Percentiles rank a stretch among this genome's conserved stretches.
Evolutionary conservation across 2,329 filamentous ascomycete species (phyloP).

Genomic region (Orbilia javanica): DNA sequence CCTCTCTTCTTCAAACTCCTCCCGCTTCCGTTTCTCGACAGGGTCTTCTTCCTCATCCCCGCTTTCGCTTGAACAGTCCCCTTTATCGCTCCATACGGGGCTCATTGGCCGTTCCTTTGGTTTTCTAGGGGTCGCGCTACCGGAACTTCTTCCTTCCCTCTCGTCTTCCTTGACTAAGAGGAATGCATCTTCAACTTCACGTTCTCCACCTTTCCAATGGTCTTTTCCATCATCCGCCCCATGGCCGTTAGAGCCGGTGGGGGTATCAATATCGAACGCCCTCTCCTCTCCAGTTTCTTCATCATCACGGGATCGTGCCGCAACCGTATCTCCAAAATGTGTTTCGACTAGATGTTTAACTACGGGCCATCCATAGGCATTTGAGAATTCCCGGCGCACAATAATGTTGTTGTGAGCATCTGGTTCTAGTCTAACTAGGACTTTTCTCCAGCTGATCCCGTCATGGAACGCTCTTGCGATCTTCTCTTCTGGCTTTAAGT

Average conservation of each 20-base stretch:
- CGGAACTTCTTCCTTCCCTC: slow-evolving; percentile 33
- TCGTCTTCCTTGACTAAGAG: slow-evolving; percentile 31
- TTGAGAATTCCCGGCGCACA: slow-evolving; percentile 94
- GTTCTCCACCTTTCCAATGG: slow-evolving; percentile 47
- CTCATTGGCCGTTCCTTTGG: slow-evolving; percentile 45
- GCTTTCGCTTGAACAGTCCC: slow-evolving; percentile 47
- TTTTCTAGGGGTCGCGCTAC: slow-evolving; percentile 17
- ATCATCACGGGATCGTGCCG: slow-evolving; percentile 39
- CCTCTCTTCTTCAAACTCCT: slow-evolving; percentile 41
- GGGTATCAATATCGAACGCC: slow-evolving; percentile 43
- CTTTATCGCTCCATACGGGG: slow-evolving; percentile 51
- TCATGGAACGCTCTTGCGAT: slow-evolving; percentile 95
- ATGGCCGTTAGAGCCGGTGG: not conserved
- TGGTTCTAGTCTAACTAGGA: slow-evolving; percentile 92
- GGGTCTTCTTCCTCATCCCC: slow-evolving; percentile 43
- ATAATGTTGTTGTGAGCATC: slow-evolving; percentile 99
- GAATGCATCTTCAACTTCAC: slow-evolving; percentile 47
- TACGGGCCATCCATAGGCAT: slow-evolving; percentile 97
- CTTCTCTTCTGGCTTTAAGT: slow-evolving; percentile 94
- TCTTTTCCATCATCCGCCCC: slow-evolving; percentile 13
- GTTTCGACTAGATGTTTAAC: slow-evolving; percentile 94
- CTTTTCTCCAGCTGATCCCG: slow-evolving; percentile 93
- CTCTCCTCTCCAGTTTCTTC: slow-evolving; percentile 50
- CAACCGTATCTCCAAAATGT: slow-evolving; percentile 81
- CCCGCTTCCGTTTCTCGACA: slow-evolving; percentile 23